A percentile compares a stretch with the other conserved stretches of the same genome.
Evolutionary conservation across 257 asterid genomes (phyloP).

Genomic region (Forsythia viridissima): DNA sequence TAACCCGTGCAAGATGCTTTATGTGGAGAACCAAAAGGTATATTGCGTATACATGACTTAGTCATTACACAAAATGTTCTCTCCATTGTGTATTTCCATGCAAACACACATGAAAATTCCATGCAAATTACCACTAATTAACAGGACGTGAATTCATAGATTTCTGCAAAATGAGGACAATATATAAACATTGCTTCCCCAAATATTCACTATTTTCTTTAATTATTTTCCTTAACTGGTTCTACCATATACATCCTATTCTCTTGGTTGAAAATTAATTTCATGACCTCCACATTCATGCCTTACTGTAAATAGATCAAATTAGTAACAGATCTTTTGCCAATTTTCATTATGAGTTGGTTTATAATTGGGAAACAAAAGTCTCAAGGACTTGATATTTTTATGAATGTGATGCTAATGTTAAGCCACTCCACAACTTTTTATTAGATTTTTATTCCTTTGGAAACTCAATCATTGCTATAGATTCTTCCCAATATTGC

Average conservation of each 20-base stretch:
- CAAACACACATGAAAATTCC: neutral
- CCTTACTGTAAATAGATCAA: neutral
- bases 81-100: neutral
- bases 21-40: slow-evolving; percentile 38
- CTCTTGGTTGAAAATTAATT: neutral
- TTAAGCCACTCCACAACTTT: neutral
- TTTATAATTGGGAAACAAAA: neutral
- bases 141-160: neutral
- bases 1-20: slow-evolving; percentile 46
- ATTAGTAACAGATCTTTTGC: neutral
- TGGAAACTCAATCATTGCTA: neutral
- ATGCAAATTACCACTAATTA: neutral
- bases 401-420: neutral
- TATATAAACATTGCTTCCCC: neutral
- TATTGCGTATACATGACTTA: slow-evolving; percentile 36
- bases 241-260: neutral
- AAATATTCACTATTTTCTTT: neutral
- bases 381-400: neutral
- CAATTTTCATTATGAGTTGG: neutral
- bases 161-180: slow-evolving; percentile 15
- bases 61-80: neutral
- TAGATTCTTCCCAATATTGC: neutral
- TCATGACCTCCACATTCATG: neutral
- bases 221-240: neutral
- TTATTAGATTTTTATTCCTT: neutral